phyloP scores from a whole-genome alignment of 768 basidiomycete species.

The Lactifluus piperatus region DNA sequence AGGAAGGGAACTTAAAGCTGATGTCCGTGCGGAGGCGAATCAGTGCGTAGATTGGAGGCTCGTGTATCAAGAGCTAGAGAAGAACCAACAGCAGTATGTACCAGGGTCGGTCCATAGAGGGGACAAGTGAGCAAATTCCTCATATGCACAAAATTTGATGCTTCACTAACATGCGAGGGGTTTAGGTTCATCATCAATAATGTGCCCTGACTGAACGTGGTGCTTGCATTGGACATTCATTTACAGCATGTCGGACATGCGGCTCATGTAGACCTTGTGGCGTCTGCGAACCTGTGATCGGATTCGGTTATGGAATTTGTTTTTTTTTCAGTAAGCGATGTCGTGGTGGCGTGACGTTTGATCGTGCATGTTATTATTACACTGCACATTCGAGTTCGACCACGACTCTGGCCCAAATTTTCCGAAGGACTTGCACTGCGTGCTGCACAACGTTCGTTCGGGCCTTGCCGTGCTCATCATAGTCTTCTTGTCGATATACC shows the following conservation, averaged over 20 bases:
- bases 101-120: not conserved
- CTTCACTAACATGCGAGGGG: too few relatives aligned
- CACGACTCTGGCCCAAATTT: too few relatives aligned
- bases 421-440: too few relatives aligned
- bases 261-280: too few relatives aligned
- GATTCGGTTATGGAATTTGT: too few relatives aligned
- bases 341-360: not conserved
- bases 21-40: conserved; percentile 6
- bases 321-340: not conserved
- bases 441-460: too few relatives aligned
- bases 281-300: too few relatives aligned
- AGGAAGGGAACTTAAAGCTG: conserved; percentile 5
- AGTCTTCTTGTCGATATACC: not conserved
- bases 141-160: not conserved
- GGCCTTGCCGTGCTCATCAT: too few relatives aligned
- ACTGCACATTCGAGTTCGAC: not conserved
- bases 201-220: too few relatives aligned
- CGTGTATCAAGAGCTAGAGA: conserved; percentile 4
- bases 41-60: conserved; percentile 8
- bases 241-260: too few relatives aligned
- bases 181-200: too few relatives aligned
- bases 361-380: not conserved
- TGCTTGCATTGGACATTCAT: too few relatives aligned
- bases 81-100: conserved; percentile 9
- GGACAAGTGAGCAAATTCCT: not conserved